Conservation (phyloP, 352 stramenopile genomes). For the Peronospora belbahrii region DNA sequence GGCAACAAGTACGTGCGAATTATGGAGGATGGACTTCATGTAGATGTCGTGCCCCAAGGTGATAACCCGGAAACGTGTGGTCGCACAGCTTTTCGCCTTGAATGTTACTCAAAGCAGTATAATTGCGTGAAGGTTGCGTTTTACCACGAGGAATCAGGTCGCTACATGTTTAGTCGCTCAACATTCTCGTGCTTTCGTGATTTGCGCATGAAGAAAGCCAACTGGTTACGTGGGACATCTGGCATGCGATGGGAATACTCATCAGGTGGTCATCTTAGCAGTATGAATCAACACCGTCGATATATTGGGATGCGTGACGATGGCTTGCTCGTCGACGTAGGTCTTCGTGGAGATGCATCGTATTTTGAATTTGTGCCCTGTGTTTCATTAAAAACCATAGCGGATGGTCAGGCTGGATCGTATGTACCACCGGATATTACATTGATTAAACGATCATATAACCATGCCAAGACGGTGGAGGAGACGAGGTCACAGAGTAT, state of each 20-base stretch:
- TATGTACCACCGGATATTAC: conserved; percentile 44
- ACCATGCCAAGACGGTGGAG: conserved; percentile 42
- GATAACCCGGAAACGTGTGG: conserved; percentile 29
- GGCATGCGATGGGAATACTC: conserved; percentile 66
- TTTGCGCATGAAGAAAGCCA: conserved; percentile 62
- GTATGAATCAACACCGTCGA: conserved; percentile 75
- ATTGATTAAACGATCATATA: conserved; percentile 38
- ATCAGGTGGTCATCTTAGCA: conserved; percentile 53
- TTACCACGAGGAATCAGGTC: conserved; percentile 43
- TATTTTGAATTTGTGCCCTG: conserved; percentile 60
- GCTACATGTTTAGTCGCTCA: conserved; percentile 68
- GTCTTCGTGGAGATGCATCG: conserved; percentile 52
- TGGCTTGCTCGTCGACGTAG: conserved; percentile 54
- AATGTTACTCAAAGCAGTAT: conserved; percentile 65
- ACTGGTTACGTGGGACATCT: conserved; percentile 48
- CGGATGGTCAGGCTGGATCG: conserved; percentile 1
- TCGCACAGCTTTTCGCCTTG: conserved; percentile 45
- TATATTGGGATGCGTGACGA: conserved; percentile 65
- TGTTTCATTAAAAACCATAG: conserved; percentile 10
- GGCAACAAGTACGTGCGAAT: conserved; percentile 48
- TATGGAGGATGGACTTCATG: conserved; percentile 33
- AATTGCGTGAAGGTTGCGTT: conserved; percentile 80
- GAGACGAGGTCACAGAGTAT: conserved; percentile 50
- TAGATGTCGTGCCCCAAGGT: conserved; percentile 35
- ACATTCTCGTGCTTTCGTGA: conserved; percentile 71